Conservation (phyloP, 2,329 filamentous ascomycete genomes). For the Chaetomium globosum region DNA sequence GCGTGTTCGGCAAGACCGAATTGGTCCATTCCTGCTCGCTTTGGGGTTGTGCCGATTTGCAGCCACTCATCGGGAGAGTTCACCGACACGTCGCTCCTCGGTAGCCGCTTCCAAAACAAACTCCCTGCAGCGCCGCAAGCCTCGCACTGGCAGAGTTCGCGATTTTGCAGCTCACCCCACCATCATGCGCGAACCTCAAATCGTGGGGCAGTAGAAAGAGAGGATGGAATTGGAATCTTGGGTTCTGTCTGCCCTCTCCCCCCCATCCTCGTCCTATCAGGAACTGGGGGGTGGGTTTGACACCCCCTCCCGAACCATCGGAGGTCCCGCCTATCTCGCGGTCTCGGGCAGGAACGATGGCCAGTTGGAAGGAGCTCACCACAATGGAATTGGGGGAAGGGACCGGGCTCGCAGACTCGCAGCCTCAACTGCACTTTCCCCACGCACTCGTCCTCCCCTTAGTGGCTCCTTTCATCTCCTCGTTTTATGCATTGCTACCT, state of each 20-base stretch:
- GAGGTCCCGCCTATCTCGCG: background rate
- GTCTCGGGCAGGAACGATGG: constrained; percentile 20
- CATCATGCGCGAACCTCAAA: constrained; percentile 13
- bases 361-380: background rate
- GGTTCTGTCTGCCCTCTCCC: background rate
- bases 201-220: background rate
- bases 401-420: constrained; percentile 4
- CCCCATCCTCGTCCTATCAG: background rate
- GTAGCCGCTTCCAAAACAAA: constrained; percentile 16
- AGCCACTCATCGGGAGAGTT: constrained; percentile 22
- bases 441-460: constrained; percentile 24
- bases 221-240: background rate
- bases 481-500: constrained; percentile 38
- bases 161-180: constrained; percentile 1
- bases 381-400: background rate
- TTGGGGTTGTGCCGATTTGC: constrained; percentile 13
- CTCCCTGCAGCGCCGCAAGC: constrained; percentile 2
- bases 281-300: background rate
- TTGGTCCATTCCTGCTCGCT: background rate
- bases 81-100: constrained; percentile 23
- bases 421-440: constrained; percentile 28
- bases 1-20: background rate
- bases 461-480: constrained; percentile 28
- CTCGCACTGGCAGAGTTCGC: background rate
- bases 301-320: background rate